Base-by-base conservation (phyloP, 768 basidiomycete genomes). In the Termitomyces sp. region DNA sequence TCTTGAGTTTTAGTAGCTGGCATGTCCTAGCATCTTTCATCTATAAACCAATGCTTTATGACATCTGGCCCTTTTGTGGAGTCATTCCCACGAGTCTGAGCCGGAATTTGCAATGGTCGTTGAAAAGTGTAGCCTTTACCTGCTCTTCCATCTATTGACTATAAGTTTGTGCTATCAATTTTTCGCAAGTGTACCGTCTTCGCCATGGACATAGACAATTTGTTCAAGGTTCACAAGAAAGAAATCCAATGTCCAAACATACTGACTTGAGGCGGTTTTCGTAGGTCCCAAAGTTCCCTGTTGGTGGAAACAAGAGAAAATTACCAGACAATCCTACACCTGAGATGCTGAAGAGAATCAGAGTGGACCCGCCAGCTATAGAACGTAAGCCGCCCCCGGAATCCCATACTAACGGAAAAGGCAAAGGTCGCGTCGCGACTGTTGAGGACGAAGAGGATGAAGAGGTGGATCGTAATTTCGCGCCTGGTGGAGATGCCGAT, bases 401-500 rank as follows among this genome's bases (percentile, higher is more conserved):
- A 48, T 47, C 47, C 18, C 55, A 60, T 50, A 5, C 56, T 56
- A 63, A 60, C 44, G 57, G 30, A 42, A 67, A 55, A 56, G 55
- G 62, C 50, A 57, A 74, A 70, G 55, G 69, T 61, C 78, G 78
- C 57, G 76, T 70, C 26, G 78, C 73, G 13, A 84, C 79, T 0
- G 82, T 91, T 14, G 85, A 86, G 69, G 91, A 93, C 50, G 82
- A 75, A 33, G 82, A 80, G 22, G 84, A 84, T 36, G 81, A 82
- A 37, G 77, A 75, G 18, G 65, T 67, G 30, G 74, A 71, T 47
- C 73, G 66, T 1, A 76, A 80, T 60, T 93, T 92, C 71, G 89
- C 90, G 0, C 93, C 92, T 12, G 91, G 91, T 10, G 87, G 87
- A 24, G 94, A 96, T 62, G 89, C 91, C 0, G 93, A 95, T 68